Percentiles rank a stretch among this genome's conserved stretches.
phyloP scores from a whole-genome alignment of 495 filamentous ascomycete species.

The Lineolata rhizophorae region DNA sequence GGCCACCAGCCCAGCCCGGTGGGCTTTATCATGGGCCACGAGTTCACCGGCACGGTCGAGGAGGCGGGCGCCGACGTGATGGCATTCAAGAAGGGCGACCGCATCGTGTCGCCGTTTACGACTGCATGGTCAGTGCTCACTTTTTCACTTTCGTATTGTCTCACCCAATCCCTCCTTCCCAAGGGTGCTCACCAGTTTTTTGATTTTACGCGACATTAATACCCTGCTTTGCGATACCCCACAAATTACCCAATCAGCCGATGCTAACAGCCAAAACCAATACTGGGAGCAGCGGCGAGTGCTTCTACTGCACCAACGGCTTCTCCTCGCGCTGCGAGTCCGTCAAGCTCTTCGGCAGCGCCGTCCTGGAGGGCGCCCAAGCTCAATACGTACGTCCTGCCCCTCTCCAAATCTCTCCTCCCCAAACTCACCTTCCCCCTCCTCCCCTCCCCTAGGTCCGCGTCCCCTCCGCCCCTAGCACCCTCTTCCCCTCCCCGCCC shows the following conservation, averaged over 20 bases:
- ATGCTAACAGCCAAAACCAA: conserved; percentile 1
- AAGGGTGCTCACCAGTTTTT: too few species aligned
- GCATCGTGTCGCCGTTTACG: conserved; percentile 46
- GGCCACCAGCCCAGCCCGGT: conserved; percentile 46
- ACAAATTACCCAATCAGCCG: too few species aligned
- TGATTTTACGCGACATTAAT: too few species aligned
- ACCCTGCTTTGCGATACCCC: too few species aligned
- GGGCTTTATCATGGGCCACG: conserved; percentile 57
- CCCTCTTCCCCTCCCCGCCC: conserved; percentile 61
- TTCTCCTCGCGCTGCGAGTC: conserved; percentile 70
- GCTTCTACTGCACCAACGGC: conserved; percentile 77
- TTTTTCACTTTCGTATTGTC: background rate
- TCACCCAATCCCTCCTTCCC: too few species aligned
- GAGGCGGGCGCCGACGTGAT: conserved; percentile 46
- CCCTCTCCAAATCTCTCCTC: too few species aligned
- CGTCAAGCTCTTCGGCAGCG: conserved; percentile 50
- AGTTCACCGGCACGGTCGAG: conserved; percentile 62
- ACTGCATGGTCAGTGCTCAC: conserved; percentile 46
- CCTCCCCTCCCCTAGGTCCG: conserved; percentile 29
- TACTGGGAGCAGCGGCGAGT: conserved; percentile 33
- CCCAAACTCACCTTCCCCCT: too few species aligned
- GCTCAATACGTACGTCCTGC: conserved; percentile 43
- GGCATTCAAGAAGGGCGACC: conserved; percentile 49
- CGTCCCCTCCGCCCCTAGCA: conserved; percentile 67
- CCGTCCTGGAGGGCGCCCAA: conserved; percentile 61